phyloP scores from a whole-genome alignment of 345 rosid species.

The Noccaea caerulescens region DNA sequence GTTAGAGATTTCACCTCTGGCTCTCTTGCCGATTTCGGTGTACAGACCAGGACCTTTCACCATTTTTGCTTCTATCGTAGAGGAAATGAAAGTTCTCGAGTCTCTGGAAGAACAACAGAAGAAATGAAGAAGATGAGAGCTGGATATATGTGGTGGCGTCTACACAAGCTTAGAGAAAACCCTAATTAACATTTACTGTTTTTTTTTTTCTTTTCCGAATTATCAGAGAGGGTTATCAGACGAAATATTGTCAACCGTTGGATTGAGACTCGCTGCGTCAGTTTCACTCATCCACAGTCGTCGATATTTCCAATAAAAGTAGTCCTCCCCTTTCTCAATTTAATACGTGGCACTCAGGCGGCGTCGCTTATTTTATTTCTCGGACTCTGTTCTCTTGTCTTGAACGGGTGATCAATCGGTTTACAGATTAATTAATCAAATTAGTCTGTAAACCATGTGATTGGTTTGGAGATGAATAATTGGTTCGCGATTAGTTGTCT shows the following conservation, averaged over 20 bases:
- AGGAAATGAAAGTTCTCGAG: not conserved
- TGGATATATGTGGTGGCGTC: not conserved
- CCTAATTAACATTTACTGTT: constrained; percentile 26
- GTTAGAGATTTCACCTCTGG: constrained; percentile 58
- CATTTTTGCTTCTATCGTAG: constrained; percentile 43
- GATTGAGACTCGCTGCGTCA: constrained; percentile 16
- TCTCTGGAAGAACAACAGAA: constrained; percentile 12
- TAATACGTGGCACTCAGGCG: constrained; percentile 18
- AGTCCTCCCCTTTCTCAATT: not conserved
- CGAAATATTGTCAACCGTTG: constrained; percentile 32
- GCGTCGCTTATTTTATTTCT: constrained; percentile 15
- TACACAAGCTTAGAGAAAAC: constrained; percentile 14
- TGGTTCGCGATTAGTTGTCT: constrained; percentile 3
- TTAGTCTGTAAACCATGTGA: not conserved
- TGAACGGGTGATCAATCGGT: not conserved
- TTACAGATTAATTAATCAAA: not conserved
- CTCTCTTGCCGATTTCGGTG: constrained; percentile 90
- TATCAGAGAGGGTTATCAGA: constrained; percentile 1
- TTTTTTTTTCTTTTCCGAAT: not conserved
- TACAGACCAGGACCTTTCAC: constrained; percentile 96
- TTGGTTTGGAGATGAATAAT: not conserved
- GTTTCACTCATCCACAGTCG: constrained; percentile 22
- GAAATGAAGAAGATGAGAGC: not conserved
- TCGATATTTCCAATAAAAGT: constrained; percentile 24
- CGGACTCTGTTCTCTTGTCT: not conserved